Conservation (phyloP, 225 moss, liverwort and hornwort genomes). For the Pseudoscleropodium purum region DNA sequence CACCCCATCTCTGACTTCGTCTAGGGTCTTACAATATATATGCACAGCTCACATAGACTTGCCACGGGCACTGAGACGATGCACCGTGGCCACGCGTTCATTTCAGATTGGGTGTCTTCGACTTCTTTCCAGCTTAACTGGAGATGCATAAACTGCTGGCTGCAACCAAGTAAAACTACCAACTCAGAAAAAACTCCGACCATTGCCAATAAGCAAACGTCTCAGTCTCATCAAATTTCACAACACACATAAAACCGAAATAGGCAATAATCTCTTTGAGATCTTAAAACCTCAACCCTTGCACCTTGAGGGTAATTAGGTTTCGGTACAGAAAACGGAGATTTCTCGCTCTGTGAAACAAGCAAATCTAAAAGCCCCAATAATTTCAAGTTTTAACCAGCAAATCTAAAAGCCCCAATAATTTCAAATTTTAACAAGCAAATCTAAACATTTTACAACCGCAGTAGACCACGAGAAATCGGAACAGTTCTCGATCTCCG, state of each 20-base stretch:
- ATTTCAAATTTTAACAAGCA: background rate
- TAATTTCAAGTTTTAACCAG: background rate
- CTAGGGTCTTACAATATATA: too few species aligned
- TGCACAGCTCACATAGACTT: background rate
- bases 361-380: background rate
- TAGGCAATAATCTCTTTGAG: background rate
- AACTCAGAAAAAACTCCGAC: background rate
- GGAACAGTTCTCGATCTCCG: background rate
- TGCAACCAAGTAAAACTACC: background rate
- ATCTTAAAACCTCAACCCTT: background rate
- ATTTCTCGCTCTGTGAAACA: background rate
- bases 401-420: background rate
- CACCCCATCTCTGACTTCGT: background rate
- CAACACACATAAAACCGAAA: background rate
- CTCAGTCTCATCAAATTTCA: background rate
- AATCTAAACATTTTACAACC: background rate
- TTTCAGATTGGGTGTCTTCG: background rate
- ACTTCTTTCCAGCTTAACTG: background rate
- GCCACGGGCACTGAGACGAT: background rate
- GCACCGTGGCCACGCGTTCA: background rate
- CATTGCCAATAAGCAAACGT: background rate
- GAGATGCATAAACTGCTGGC: background rate
- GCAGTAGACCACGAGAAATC: background rate
- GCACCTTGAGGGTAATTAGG: background rate
- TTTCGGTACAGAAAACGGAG: background rate